These are phyloP conservation scores for Phlebiopsis flavidoalba DNA, from an alignment of 768 basidiomycete genomes.

Conservation along the genomic window DNA sequence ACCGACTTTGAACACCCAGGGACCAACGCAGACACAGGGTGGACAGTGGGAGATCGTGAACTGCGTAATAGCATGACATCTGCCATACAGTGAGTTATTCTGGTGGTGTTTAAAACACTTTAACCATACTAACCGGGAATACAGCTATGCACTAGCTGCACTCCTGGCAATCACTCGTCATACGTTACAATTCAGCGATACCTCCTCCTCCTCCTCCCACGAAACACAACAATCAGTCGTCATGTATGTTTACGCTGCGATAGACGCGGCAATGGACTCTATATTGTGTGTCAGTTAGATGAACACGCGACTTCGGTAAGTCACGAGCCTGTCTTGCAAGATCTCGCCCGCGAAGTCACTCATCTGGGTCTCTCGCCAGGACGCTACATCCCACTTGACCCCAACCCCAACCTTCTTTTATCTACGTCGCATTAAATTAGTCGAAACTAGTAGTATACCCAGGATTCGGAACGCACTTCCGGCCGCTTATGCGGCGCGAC, in stretches of 20 bases:
- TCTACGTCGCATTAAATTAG: constrained; percentile 29
- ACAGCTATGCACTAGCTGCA: neutral
- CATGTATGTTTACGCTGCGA: constrained; percentile 32
- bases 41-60: neutral
- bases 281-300: neutral
- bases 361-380: constrained; percentile 41
- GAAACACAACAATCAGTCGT: neutral
- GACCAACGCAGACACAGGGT: no score
- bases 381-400: constrained; percentile 51
- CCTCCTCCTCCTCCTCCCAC: neutral
- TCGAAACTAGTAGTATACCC: neutral
- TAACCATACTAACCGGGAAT: neutral
- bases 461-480: constrained; percentile 37
- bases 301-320: neutral
- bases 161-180: neutral
- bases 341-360: constrained; percentile 38
- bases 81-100: neutral
- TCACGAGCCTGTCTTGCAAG: constrained; percentile 41
- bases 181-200: neutral
- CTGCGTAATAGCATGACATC: neutral
- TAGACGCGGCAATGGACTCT: constrained; percentile 55
- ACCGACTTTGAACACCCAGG: neutral
- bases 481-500: constrained; percentile 76
- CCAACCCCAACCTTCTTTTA: constrained; percentile 68
- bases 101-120: neutral